These are phyloP conservation scores for Vitis hybrid DNA, from an alignment of 177 flowering plant genomes.

Conservation along the genomic window DNA sequence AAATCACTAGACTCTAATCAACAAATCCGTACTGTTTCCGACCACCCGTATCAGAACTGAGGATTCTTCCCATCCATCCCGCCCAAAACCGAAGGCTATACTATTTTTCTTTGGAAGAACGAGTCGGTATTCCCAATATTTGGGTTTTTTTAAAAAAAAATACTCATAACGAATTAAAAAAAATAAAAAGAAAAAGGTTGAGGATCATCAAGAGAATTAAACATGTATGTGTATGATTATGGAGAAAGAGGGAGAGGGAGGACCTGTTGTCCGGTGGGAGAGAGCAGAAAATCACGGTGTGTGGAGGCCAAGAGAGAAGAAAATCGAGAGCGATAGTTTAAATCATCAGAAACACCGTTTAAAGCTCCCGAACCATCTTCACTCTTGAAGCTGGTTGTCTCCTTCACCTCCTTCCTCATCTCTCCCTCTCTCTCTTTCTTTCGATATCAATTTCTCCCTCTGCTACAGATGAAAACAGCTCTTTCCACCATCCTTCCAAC, in stretches of 20 bases:
- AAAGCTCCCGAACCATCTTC: conserved; percentile 1
- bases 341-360: conserved; percentile 11
- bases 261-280: conserved; percentile 62
- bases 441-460: neutral
- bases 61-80: no score
- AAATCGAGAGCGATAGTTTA: conserved; percentile 12
- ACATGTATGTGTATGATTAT: neutral
- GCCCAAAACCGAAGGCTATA: no score
- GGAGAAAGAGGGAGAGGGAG: conserved; percentile 1
- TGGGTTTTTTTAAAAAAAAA: no score
- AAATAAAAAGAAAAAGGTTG: no score
- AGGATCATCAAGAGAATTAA: conserved; percentile 3
- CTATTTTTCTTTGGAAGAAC: no score
- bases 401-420: conserved; percentile 22
- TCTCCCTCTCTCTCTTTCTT: conserved; percentile 20
- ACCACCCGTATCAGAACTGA: no score
- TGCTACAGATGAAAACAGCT: neutral
- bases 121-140: no score
- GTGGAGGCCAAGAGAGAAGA: conserved; percentile 46
- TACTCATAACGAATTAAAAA: no score
- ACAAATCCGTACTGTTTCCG: no score
- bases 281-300: conserved; percentile 61
- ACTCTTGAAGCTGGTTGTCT: conserved; percentile 14
- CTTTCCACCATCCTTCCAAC: neutral
- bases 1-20: no score